Evolutionary conservation across 352 stramenopile species (phyloP).

Genomic region (Thraustotheca clavata): DNA sequence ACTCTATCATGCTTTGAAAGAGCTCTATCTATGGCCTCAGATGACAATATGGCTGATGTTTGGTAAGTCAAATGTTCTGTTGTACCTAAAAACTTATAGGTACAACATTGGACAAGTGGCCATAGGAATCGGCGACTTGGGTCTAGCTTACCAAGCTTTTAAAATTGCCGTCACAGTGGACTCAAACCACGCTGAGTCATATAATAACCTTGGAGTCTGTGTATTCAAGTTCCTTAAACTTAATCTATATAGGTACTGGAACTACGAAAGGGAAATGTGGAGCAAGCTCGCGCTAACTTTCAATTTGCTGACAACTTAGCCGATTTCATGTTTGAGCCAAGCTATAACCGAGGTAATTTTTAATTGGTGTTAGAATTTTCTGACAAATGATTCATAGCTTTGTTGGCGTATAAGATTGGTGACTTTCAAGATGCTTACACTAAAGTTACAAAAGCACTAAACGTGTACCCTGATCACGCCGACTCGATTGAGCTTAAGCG

Average conservation of each 20-base stretch:
- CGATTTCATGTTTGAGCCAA: slow-evolving; percentile 87
- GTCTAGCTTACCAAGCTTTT: slow-evolving; percentile 89
- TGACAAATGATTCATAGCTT: slow-evolving; percentile 31
- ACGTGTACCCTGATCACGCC: slow-evolving; percentile 69
- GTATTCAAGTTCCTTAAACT: background rate
- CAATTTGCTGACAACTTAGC: slow-evolving; percentile 64
- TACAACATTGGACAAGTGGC: slow-evolving; percentile 92
- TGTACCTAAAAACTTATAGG: background rate
- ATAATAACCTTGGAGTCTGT: slow-evolving; percentile 80
- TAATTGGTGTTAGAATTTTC: background rate
- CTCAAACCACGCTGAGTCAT: slow-evolving; percentile 86
- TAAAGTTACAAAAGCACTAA: slow-evolving; percentile 76
- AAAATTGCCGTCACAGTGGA: slow-evolving; percentile 90
- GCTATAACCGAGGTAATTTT: slow-evolving; percentile 77
- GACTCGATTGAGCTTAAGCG: slow-evolving; percentile 87
- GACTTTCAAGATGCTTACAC: slow-evolving; percentile 87
- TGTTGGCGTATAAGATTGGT: slow-evolving; percentile 86
- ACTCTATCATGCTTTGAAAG: slow-evolving; percentile 90
- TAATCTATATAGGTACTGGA: slow-evolving; percentile 53
- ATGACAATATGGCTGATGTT: slow-evolving; percentile 88
- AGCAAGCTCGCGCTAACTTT: slow-evolving; percentile 80
- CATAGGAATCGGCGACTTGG: slow-evolving; percentile 89
- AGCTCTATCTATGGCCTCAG: slow-evolving; percentile 75
- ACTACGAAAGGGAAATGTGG: slow-evolving; percentile 80
- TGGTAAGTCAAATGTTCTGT: too few relatives aligned